These are phyloP conservation scores for Penicillium salamii DNA, from an alignment of 495 filamentous ascomycete genomes.

Conservation along the genomic window DNA sequence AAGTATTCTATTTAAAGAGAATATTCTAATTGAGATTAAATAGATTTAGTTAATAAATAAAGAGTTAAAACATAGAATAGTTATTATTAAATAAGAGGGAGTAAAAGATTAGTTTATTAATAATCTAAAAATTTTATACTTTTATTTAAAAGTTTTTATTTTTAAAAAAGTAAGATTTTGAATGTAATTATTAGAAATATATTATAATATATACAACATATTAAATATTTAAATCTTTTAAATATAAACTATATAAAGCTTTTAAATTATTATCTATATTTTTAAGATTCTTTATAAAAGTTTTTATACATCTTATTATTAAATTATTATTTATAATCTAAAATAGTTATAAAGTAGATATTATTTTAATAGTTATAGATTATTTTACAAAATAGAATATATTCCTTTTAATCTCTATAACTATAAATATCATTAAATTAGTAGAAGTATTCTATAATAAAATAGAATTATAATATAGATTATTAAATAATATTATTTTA, in stretches of 20 bases:
- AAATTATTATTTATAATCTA: background rate
- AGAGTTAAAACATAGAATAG: too few relatives aligned
- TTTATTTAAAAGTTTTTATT: too few relatives aligned
- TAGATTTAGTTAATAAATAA: too few relatives aligned
- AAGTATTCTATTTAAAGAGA: too few relatives aligned
- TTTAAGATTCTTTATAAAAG: background rate
- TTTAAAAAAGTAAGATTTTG: too few relatives aligned
- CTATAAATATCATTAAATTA: background rate
- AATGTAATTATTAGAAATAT: background rate
- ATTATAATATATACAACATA: slow-evolving; percentile 10
- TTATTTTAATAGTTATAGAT: slow-evolving; percentile 11
- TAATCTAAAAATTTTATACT: too few relatives aligned
- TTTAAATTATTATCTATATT: slow-evolving; percentile 9
- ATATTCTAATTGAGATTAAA: too few relatives aligned
- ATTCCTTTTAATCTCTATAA: background rate
- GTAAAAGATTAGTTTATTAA: too few relatives aligned
- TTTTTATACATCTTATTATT: slow-evolving; percentile 1
- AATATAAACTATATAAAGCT: slow-evolving; percentile 12
- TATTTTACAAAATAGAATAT: background rate
- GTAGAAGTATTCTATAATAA: slow-evolving; percentile 10
- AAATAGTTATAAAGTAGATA: background rate
- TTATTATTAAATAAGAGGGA: too few relatives aligned
- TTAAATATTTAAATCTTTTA: slow-evolving; percentile 9
- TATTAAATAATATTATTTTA: slow-evolving; percentile 11
- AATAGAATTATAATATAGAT: slow-evolving; percentile 4